Evolutionary conservation across 371 early-diverging fungal species (phyloP), one percentile per base, ranked within the genome.

Genomic region (Saksenaea oblongispora): DNA sequence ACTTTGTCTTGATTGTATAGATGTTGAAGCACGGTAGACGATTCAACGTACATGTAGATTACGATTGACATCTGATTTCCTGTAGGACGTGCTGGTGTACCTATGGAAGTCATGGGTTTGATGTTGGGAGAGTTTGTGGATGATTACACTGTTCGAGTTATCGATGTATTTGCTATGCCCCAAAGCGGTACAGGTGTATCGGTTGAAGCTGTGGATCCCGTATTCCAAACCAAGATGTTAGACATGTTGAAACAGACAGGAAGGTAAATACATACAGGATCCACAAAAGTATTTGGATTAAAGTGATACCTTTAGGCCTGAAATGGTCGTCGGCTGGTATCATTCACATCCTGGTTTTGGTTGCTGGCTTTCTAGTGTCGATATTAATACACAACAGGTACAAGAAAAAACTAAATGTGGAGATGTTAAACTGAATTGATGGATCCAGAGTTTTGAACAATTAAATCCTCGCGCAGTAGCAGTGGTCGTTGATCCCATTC

Each of bases 251-350:
- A 97, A 82, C 96, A 98, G 66, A 99, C 99, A 41, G 99, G 99
- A 75, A 83, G 96, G 95, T 93, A 76, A 22, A 69, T n/a, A 28
- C 8, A 13, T 24, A 18, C 3, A 34, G 1, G 35, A 1, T 18
- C 55, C 1, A 26, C n/a, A 18, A 17, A 47, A 18, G 47, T 10
- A 10, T 27, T 34, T 15, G 13, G 44, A 9, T 35, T 67, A 11
- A 2, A 18, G 27, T 8, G 53, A 24, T 0, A 24, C 35, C 26
- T 56, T 14, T 67, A 94, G 98, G 71, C 94, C 96, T 17, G 99
- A 99, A 76, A 95, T 95, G 85, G 99, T 99, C n/a, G 99, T 99
- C 18, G 99, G 99, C 17, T 99, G 99, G 99, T 99, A 99, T 78
- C 99, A 99, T 85, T 98, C 98, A 59, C 99, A 99, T 82, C 99